These are phyloP conservation scores for Fusarium solani-melongenae DNA, from an alignment of 2,329 filamentous ascomycete genomes.

Conservation along the genomic window DNA sequence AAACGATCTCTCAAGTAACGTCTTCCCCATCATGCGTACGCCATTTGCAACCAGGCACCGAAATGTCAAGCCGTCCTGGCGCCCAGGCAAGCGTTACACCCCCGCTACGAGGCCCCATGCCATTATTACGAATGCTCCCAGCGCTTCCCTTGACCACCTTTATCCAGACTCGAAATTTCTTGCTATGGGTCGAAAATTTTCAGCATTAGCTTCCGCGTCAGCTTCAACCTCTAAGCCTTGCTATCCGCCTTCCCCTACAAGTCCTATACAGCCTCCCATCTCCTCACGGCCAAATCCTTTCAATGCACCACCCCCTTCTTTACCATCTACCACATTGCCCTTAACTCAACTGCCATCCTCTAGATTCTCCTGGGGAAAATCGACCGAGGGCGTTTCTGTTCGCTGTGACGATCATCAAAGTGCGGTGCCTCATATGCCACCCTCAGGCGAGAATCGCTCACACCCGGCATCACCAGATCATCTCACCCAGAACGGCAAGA, in stretches of 20 bases:
- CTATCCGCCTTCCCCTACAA: not conserved
- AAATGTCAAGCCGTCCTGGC: not conserved
- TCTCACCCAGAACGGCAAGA: not conserved
- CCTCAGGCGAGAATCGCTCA: not conserved
- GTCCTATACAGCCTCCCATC: not conserved
- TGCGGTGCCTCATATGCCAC: not conserved
- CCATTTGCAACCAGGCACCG: not conserved
- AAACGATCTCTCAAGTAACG: not conserved
- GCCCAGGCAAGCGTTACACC: not conserved
- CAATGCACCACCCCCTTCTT: not conserved
- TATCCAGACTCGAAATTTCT: not conserved
- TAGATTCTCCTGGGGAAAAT: too few relatives aligned
- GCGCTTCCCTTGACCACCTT: not conserved
- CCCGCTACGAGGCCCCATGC: not conserved
- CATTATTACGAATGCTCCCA: not conserved
- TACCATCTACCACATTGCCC: not conserved
- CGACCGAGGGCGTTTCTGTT: not conserved
- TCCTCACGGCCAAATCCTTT: not conserved
- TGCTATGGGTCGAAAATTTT: not conserved
- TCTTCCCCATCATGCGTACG: not conserved
- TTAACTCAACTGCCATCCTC: too few relatives aligned
- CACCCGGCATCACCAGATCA: not conserved
- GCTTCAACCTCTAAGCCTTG: not conserved
- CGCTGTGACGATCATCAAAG: not conserved
- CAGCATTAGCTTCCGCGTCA: not conserved